Evolutionary conservation across 2,329 filamentous ascomycete species (phyloP).

Genomic region (Paraconiothyrium brasiliense): DNA sequence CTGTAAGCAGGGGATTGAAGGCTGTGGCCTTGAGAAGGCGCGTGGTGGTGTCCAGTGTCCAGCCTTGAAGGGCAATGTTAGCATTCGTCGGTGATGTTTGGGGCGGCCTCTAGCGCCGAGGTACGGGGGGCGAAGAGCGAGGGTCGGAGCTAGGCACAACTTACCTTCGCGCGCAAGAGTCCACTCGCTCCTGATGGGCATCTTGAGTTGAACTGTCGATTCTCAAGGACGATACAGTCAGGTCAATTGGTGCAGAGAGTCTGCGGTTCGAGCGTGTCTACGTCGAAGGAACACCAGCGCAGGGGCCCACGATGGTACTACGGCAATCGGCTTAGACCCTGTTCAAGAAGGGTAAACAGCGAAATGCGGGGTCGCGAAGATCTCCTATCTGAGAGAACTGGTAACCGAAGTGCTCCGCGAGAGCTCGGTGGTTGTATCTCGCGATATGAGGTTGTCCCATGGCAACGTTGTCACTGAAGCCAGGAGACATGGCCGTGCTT

Average conservation of each 20-base stretch:
- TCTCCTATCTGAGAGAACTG: too few relatives aligned
- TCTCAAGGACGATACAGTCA: neutral
- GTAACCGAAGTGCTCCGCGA: too few relatives aligned
- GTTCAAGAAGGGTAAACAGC: neutral
- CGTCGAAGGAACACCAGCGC: neutral
- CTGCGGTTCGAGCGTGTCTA: neutral
- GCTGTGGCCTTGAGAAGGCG: conserved; percentile 67
- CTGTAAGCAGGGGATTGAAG: conserved; percentile 70
- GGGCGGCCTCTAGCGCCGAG: conserved; percentile 4
- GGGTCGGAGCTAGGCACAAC: conserved; percentile 2
- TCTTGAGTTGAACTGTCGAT: conserved; percentile 20
- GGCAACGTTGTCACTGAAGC: too few relatives aligned
- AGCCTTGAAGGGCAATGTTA: conserved; percentile 28
- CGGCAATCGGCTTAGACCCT: neutral
- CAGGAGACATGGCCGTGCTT: too few relatives aligned
- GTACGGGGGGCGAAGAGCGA: neutral
- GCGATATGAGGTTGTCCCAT: too few relatives aligned
- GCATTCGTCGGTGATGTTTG: conserved; percentile 1
- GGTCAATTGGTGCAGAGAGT: neutral
- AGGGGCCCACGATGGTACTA: neutral
- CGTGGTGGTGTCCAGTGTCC: conserved; percentile 65
- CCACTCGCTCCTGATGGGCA: conserved; percentile 52
- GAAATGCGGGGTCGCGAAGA: neutral
- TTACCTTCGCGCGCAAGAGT: conserved; percentile 51
- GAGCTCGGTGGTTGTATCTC: too few relatives aligned